These are phyloP conservation scores for Sporormia fimetaria DNA, from an alignment of 495 filamentous ascomycete species.

Conservation along the genomic window DNA sequence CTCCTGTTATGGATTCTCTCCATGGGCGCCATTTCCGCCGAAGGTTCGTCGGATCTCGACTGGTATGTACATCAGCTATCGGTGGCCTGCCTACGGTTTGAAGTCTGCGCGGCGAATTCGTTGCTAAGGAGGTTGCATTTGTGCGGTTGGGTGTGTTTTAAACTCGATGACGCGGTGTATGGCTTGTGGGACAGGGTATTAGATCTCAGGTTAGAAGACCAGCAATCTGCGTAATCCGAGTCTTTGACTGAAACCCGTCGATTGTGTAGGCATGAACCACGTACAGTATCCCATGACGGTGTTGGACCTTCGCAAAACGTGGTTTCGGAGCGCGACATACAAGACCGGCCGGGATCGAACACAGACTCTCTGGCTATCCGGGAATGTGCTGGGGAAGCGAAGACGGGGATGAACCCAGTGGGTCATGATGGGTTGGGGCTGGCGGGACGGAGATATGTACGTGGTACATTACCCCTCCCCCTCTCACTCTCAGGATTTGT, in stretches of 20 bases:
- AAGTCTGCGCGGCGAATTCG: conserved; percentile 1
- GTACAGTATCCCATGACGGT: conserved; percentile 10
- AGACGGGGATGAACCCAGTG: no score
- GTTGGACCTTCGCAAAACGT: no score
- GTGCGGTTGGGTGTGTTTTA: conserved; percentile 25
- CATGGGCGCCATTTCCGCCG: conserved; percentile 24
- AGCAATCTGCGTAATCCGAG: conserved; percentile 14
- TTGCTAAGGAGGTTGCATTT: conserved; percentile 19
- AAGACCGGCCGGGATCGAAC: no score
- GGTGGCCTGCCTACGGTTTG: conserved; percentile 19
- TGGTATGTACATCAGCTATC: conserved; percentile 23
- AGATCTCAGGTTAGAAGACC: conserved; percentile 23
- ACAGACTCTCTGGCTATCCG: no score
- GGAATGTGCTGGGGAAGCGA: no score
- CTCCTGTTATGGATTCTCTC: conserved; percentile 25
- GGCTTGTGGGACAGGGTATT: conserved; percentile 19
- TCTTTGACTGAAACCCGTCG: conserved; percentile 25
- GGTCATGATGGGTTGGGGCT: no score
- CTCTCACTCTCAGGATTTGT: no score
- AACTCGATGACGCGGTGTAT: conserved; percentile 17
- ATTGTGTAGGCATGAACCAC: conserved; percentile 16
- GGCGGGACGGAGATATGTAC: no score
- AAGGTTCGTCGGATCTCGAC: conserved; percentile 10
- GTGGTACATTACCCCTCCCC: no score
- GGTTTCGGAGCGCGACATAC: no score